phyloP scores from a whole-genome alignment of 2,329 filamentous ascomycete species.

The Venturia effusa region DNA sequence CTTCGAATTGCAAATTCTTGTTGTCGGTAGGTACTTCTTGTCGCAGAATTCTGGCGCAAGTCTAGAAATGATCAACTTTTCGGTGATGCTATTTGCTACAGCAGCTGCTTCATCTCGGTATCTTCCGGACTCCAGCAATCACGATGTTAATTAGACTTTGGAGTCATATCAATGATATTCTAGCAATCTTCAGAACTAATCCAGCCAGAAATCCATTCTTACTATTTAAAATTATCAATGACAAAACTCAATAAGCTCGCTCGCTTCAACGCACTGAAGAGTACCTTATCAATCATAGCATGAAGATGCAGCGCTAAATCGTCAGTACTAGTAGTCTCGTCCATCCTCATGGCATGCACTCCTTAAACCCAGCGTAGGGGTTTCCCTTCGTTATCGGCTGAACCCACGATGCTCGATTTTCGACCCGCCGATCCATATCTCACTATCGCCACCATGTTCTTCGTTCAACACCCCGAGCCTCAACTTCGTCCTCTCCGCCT shows the following conservation, averaged over 20 bases:
- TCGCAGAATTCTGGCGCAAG: no score
- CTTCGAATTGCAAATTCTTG: no score
- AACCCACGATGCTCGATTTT: constrained; percentile 29
- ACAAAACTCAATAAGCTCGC: not conserved
- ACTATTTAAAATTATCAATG: no score
- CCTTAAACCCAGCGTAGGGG: constrained; percentile 25
- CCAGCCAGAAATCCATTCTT: no score
- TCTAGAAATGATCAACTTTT: no score
- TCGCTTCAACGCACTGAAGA: not conserved
- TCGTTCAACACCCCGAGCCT: constrained; percentile 30
- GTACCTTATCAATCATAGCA: not conserved
- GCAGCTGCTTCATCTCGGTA: no score
- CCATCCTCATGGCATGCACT: not conserved
- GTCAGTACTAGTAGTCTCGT: not conserved
- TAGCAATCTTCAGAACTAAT: no score
- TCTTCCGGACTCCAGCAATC: no score
- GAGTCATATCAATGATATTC: no score
- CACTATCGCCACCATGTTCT: constrained; percentile 16
- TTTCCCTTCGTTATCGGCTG: constrained; percentile 28
- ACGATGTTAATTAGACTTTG: no score
- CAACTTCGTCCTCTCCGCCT: constrained; percentile 26
- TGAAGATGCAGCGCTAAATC: not conserved
- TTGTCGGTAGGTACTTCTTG: no score
- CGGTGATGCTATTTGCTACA: no score
- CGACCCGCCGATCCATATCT: constrained; percentile 10